Base-by-base conservation (phyloP, 305 asterid genomes). In the Salvia sclarea region DNA sequence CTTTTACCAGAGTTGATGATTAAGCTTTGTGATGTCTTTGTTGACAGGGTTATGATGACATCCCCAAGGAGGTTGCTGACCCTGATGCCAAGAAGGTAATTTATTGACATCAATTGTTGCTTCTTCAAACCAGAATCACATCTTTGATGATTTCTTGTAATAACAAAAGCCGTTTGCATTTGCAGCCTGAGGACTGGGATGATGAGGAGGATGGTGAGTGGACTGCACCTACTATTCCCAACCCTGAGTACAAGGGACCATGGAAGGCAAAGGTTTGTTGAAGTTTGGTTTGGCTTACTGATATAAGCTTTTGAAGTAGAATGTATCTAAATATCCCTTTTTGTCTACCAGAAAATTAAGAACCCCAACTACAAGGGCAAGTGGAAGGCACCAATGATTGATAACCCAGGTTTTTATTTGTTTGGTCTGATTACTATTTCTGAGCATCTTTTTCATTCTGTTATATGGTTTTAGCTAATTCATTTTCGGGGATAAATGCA, bases 171-270 rank as follows among this genome's bases (percentile, higher is more conserved):
- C 13, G 21, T 33, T 68, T 76, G 38, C 38, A 22, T 61, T 62
- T 80, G 76, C 85, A 94, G 99, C 99, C 99, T 18, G 99, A 94
- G 76, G 98, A 94, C 75, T 94, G 99, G 99, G 99, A 94, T 75
- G 96, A 94, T 76, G 97, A 87, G 69, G 99, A 91, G 79, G 99
- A 94, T 86, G 98, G 99, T 58, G 96, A 86, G 82, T 94, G 99
- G 99, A 83, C 97, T 9, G 85, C 88, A 33, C 99, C 99, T 55
- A 91, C 93, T 14, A 85, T 94, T 81, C 90, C 99, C 53, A 94
- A 94, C 80, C 98, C 99, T 0, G 98, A 91, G 78, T 94, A 91
- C 88, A 94, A 94, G 87, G 99, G 99, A 33, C 94, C 95, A 64
- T 94, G 98, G 99, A 77, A 79, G 77, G 66, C 98, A 59, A 91